Percentiles rank a stretch among this genome's conserved stretches.
Evolutionary conservation across 768 basidiomycete species (phyloP).

Genomic region (Cytidiella melzeri): DNA sequence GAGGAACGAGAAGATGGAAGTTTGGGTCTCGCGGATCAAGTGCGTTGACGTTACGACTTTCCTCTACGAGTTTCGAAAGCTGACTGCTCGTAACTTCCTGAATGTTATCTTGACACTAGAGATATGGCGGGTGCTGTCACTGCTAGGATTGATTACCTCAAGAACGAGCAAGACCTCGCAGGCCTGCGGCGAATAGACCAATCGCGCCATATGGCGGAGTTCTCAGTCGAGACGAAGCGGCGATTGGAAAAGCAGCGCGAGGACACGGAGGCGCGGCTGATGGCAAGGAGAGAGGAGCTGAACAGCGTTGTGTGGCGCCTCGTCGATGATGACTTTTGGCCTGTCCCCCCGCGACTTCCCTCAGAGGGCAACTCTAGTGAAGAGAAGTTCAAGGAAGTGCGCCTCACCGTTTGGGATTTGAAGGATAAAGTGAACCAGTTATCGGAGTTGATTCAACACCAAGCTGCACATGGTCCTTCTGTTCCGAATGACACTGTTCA

Average conservation of each 20-base stretch:
- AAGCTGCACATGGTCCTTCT: background rate
- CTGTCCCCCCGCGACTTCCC: conserved; percentile 25
- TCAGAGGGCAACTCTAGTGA: conserved; percentile 11
- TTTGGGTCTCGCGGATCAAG: conserved; percentile 38
- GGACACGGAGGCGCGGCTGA: conserved; percentile 19
- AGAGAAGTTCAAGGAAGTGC: conserved; percentile 28
- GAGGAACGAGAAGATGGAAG: conserved; percentile 25
- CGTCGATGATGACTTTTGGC: conserved; percentile 35
- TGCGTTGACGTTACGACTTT: no score
- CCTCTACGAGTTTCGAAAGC: no score
- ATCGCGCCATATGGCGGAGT: conserved; percentile 18
- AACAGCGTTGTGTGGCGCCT: conserved; percentile 26
- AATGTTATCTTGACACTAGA: conserved; percentile 18
- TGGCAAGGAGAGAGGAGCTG: conserved; percentile 29
- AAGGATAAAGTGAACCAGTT: conserved; percentile 7
- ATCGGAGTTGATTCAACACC: background rate
- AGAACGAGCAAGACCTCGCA: conserved; percentile 29
- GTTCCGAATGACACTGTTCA: no score
- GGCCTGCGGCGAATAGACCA: conserved; percentile 20
- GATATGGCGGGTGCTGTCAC: conserved; percentile 30
- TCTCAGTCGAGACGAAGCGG: conserved; percentile 22
- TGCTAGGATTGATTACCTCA: conserved; percentile 27
- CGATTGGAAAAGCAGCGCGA: conserved; percentile 21
- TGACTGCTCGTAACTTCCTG: background rate
- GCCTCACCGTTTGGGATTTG: conserved; percentile 14